phyloP scores from a whole-genome alignment of 805 yeast species.

The Pichia insulana region DNA sequence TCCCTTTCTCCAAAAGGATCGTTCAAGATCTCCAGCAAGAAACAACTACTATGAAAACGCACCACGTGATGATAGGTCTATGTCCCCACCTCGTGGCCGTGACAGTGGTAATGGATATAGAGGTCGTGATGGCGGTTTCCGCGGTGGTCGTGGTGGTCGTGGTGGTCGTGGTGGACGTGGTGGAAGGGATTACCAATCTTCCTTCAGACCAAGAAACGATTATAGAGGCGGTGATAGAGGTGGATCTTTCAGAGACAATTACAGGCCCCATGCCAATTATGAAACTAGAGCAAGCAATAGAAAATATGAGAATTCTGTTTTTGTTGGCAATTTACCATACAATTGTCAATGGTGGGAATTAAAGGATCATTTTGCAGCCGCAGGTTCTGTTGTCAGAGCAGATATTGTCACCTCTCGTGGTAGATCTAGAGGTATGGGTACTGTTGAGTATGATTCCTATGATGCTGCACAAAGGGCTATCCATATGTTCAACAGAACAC shows the following conservation, averaged over 20 bases:
- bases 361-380: constrained; percentile 47
- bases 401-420: constrained; percentile 76
- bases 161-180: constrained; percentile 17
- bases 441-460: constrained; percentile 67
- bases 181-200: constrained; percentile 13
- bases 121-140: constrained; percentile 19
- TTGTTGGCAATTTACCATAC: constrained; percentile 68
- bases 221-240: constrained; percentile 5
- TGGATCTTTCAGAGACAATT: background rate
- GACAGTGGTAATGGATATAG: constrained; percentile 21
- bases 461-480: constrained; percentile 70
- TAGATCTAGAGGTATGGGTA: constrained; percentile 82
- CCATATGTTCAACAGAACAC: constrained; percentile 53
- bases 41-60: constrained; percentile 12
- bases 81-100: constrained; percentile 19
- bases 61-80: constrained; percentile 22
- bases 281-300: constrained; percentile 36
- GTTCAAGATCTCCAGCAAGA: constrained; percentile 28
- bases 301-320: constrained; percentile 60
- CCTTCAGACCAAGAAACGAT: constrained; percentile 15
- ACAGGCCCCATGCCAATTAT: constrained; percentile 17
- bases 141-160: constrained; percentile 9
- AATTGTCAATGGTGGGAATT: constrained; percentile 51
- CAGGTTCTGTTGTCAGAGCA: constrained; percentile 66
- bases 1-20: constrained; percentile 14